A percentile compares a stretch with the other conserved stretches of the same genome.
Conservation (phyloP, 2,329 filamentous ascomycete genomes). For the Beauveria sp. region DNA sequence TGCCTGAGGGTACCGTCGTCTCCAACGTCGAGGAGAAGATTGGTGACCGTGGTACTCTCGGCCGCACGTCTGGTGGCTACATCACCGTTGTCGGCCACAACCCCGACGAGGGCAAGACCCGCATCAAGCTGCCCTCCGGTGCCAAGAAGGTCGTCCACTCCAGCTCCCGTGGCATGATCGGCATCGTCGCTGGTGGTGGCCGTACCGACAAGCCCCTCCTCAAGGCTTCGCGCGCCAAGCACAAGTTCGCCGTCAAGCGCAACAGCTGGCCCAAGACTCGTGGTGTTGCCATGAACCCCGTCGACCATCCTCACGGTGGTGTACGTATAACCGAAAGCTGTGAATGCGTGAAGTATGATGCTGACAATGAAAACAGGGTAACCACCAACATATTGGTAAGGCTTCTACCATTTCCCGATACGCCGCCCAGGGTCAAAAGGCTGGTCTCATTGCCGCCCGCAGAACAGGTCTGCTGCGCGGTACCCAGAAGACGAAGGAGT, state of each 20-base stretch:
- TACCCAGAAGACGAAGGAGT: constrained; percentile 99
- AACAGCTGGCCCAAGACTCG: constrained; percentile 99
- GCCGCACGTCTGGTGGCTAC: constrained; percentile 98
- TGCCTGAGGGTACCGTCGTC: constrained; percentile 98
- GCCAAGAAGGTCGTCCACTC: constrained; percentile 98
- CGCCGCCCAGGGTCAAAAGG: constrained; percentile 98
- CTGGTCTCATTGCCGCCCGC: constrained; percentile 98
- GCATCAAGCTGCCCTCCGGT: constrained; percentile 97
- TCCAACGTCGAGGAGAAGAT: constrained; percentile 99
- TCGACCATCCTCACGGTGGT: constrained; percentile 98
- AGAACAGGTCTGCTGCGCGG: constrained; percentile 99
- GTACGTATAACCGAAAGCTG: constrained; percentile 36
- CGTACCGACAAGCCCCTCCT: constrained; percentile 99
- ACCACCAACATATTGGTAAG: constrained; percentile 99
- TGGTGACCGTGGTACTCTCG: constrained; percentile 92
- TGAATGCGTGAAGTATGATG: constrained; percentile 14
- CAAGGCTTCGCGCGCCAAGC: constrained; percentile 99
- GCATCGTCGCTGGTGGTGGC: constrained; percentile 98
- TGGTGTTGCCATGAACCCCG: constrained; percentile 99
- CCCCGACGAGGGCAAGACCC: constrained; percentile 98
- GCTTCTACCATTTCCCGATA: constrained; percentile 98
- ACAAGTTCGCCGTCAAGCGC: constrained; percentile 99
- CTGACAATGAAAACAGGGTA: constrained; percentile 62
- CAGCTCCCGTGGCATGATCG: constrained; percentile 93
- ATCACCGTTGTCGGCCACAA: constrained; percentile 97